A percentile compares a stretch with the other conserved stretches of the same genome.
phyloP scores from a whole-genome alignment of 305 asterid species.

The Plantago coronopus region DNA sequence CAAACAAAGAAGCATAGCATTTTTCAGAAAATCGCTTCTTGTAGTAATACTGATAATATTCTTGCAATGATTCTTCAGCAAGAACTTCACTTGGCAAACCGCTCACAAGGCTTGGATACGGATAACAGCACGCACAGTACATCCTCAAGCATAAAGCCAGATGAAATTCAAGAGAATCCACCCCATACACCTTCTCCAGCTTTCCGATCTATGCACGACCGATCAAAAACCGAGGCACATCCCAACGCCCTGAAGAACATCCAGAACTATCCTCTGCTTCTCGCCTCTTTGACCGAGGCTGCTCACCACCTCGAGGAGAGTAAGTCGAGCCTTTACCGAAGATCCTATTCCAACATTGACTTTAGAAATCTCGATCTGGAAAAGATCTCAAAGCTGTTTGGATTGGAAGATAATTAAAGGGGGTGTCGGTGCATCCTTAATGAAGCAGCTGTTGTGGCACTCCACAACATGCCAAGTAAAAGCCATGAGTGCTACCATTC shows the following conservation, averaged over 20 bases:
- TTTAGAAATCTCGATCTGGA: constrained; percentile 55
- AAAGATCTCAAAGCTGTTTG: constrained; percentile 59
- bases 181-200: constrained; percentile 62
- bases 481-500: neutral
- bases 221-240: constrained; percentile 67
- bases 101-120: constrained; percentile 33
- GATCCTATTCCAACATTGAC: constrained; percentile 61
- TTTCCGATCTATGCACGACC: constrained; percentile 39
- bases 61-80: constrained; percentile 23
- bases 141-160: constrained; percentile 28
- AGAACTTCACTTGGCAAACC: constrained; percentile 28
- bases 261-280: constrained; percentile 72
- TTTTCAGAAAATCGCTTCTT: too few species aligned
- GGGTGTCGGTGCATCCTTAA: neutral
- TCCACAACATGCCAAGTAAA: neutral
- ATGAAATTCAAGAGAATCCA: constrained; percentile 29
- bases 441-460: neutral
- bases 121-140: constrained; percentile 38
- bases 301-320: constrained; percentile 65
- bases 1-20: too few species aligned
- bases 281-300: constrained; percentile 68
- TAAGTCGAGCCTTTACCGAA: constrained; percentile 50
- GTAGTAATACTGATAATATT: neutral
- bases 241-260: constrained; percentile 80
- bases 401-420: constrained; percentile 34